These are phyloP conservation scores for Exsudoporus floridanus DNA, from an alignment of 1,284 basidiomycete genomes.

Conservation along the genomic window DNA sequence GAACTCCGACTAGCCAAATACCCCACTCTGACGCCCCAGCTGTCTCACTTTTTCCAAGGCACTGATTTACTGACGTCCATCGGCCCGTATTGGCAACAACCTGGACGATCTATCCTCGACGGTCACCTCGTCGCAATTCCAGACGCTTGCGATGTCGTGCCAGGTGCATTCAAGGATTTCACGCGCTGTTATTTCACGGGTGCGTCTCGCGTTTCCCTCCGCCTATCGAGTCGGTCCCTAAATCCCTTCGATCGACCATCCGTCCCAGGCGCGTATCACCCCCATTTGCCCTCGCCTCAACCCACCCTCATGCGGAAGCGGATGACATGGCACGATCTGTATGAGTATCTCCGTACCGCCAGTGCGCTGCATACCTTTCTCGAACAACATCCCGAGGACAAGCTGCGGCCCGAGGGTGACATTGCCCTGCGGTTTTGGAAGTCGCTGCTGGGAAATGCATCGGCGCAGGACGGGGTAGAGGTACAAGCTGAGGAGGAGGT, in stretches of 20 bases:
- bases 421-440: constrained; percentile 63
- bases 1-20: constrained; percentile 70
- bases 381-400: constrained; percentile 63
- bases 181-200: constrained; percentile 34
- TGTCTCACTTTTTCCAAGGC: constrained; percentile 65
- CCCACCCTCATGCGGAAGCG: constrained; percentile 61
- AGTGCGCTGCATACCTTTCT: constrained; percentile 73
- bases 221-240: background rate
- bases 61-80: constrained; percentile 52
- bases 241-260: background rate
- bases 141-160: constrained; percentile 45
- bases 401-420: constrained; percentile 50
- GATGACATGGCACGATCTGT: constrained; percentile 64
- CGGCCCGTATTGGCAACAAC: constrained; percentile 79
- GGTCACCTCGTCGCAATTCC: constrained; percentile 70
- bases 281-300: constrained; percentile 43
- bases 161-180: constrained; percentile 41
- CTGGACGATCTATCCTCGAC: constrained; percentile 76
- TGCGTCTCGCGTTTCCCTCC: background rate
- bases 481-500: constrained; percentile 47
- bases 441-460: constrained; percentile 43
- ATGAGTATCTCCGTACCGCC: constrained; percentile 71
- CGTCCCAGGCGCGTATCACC: constrained; percentile 39
- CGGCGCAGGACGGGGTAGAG: constrained; percentile 36
- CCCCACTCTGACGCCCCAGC: constrained; percentile 57